Base-by-base conservation (phyloP, 805 yeast species). In the Kodamaea leandrae region DNA sequence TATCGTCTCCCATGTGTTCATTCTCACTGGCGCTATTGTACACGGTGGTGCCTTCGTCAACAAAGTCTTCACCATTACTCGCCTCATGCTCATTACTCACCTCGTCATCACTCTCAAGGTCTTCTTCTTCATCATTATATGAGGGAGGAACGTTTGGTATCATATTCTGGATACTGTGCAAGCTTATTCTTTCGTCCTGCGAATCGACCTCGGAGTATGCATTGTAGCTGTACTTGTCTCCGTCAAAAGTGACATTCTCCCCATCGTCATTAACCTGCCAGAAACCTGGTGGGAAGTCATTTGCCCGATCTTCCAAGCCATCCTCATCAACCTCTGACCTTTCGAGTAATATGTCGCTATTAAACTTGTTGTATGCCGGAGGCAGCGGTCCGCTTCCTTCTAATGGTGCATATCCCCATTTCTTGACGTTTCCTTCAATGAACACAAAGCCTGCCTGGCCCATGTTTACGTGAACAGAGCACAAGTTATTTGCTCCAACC, bases 371-470 rank as follows among this genome's bases (percentile, higher is more conserved):
- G 63, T 91, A 91, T 7, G 93, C 83, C 1, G 99, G 99, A 2
- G 98, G 96, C 4, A 98, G 95, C 3, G 95, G 83, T 44, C 89
- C 83, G 36, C 74, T 77, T 1, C 98, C 99, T 50, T 83, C 86
- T 28, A 83, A 72, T 2, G 93, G 91, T n/a, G 95, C 96, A 53
- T 84, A 83, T 4, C 96, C 96, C 96, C 96, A 89, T 58, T 86
- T 88, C 58, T 89, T 89, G 27, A 90, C 96, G 57, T 89, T 88
- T 2, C 87, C 96, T 57, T 90, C 96, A 36, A 90, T 86, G 56
- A 77, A 88, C 2, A 90, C 96, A 63, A 78, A 89, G 2, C 96
- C 97, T 43, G 80, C 72, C 52, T 86, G 91, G 14, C 99, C 99
- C 42, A 93, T 64, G 55, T 88, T 93, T 8, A 86, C 95, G 60